phyloP scores from a whole-genome alignment of 1,139 yeast genomes.

The Wickerhamomyces sp. region DNA sequence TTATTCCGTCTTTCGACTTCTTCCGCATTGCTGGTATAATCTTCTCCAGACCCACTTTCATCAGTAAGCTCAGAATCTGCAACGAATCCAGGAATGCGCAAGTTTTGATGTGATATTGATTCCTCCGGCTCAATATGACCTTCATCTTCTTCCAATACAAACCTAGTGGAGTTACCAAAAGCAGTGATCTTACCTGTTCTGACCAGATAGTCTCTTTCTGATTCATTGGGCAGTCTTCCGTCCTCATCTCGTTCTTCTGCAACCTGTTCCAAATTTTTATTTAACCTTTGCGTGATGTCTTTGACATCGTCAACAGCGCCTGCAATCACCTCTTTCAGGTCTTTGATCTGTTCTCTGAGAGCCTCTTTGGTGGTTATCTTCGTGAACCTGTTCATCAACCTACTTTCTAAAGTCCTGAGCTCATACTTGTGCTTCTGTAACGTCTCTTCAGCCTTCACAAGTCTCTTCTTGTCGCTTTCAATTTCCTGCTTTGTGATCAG shows the following conservation, averaged over 20 bases:
- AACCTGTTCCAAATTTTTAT: constrained; percentile 22
- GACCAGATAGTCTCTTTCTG: constrained; percentile 72
- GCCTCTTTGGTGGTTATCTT: constrained; percentile 62
- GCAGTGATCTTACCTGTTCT: constrained; percentile 95
- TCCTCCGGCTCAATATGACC: constrained; percentile 13
- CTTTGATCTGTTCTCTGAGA: constrained; percentile 49
- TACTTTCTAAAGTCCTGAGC: constrained; percentile 41
- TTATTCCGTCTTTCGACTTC: constrained; percentile 10
- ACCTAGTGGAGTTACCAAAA: constrained; percentile 67
- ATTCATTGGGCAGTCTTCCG: constrained; percentile 55
- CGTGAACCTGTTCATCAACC: constrained; percentile 48
- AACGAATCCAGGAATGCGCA: constrained; percentile 38
- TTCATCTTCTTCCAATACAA: constrained; percentile 32
- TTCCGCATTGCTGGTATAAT: constrained; percentile 21
- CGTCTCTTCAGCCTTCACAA: constrained; percentile 56
- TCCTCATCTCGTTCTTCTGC: constrained; percentile 20
- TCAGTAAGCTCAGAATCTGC: constrained; percentile 10
- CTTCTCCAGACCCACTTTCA: constrained; percentile 21
- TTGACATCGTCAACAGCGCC: constrained; percentile 52
- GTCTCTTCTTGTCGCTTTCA: constrained; percentile 69
- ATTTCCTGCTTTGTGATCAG: constrained; percentile 56
- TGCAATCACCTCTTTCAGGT: constrained; percentile 48
- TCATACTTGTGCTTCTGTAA: constrained; percentile 39
- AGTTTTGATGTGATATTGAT: constrained; percentile 34
- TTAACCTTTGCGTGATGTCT: constrained; percentile 59